Percentiles rank a stretch among this genome's conserved stretches.
These are phyloP conservation scores for Sporopachydermia lactativora DNA, from an alignment of 805 yeast genomes.

Conservation along the genomic window DNA sequence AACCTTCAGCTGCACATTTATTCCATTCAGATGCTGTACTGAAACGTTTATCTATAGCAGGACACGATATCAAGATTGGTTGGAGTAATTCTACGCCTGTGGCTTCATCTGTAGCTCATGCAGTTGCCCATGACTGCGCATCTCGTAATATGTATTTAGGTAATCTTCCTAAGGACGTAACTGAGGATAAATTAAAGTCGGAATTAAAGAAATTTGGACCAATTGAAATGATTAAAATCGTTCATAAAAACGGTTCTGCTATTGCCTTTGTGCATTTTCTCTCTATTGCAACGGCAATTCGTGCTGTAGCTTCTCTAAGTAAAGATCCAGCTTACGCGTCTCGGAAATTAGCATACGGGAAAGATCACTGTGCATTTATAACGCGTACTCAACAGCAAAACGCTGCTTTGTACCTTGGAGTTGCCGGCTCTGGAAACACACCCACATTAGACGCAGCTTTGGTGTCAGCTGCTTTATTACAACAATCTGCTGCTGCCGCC, in stretches of 20 bases:
- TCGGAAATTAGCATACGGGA: constrained; percentile 79
- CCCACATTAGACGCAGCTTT: constrained; percentile 38
- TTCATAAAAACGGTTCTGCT: constrained; percentile 72
- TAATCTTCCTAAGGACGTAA: constrained; percentile 47
- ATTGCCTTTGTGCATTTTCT: constrained; percentile 74
- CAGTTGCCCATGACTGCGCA: constrained; percentile 77
- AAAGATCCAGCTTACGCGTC: constrained; percentile 52
- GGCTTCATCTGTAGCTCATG: constrained; percentile 57
- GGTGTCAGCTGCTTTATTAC: constrained; percentile 64
- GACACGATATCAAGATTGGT: constrained; percentile 74
- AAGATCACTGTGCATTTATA: constrained; percentile 80
- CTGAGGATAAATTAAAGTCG: constrained; percentile 49
- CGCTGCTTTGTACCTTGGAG: constrained; percentile 88
- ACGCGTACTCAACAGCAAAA: constrained; percentile 94
- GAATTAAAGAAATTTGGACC: constrained; percentile 67
- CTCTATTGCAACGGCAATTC: constrained; percentile 72
- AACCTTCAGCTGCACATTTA: constrained; percentile 74
- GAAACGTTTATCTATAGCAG: constrained; percentile 66
- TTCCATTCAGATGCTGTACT: constrained; percentile 90
- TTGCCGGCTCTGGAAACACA: constrained; percentile 29
- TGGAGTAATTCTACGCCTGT: constrained; percentile 83
- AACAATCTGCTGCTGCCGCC: constrained; percentile 96
- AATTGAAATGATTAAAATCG: constrained; percentile 72
- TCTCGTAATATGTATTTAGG: constrained; percentile 91
- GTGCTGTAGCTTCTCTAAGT: constrained; percentile 68